Evolutionary conservation across 768 basidiomycete genomes (phyloP), one percentile per base, ranked within the genome.

Genomic region (Hysterangium stoloniferum): DNA sequence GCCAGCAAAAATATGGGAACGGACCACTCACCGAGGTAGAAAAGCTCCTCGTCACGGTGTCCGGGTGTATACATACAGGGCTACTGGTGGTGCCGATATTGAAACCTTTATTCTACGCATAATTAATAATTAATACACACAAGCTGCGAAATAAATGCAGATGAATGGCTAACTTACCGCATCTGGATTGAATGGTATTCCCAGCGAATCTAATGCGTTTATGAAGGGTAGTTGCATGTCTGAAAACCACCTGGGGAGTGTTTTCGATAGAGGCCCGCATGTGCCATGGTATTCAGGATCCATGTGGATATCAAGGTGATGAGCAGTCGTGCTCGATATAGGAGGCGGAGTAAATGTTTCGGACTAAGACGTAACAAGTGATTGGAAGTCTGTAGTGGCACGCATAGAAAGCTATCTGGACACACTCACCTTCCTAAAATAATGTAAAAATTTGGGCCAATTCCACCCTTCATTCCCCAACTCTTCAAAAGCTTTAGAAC

Each of bases 1-100:
- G n/a, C n/a, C 53, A 54, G 55, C 4, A 53, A 53, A 19, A 56
- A 58, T 22, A 59, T 38, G n/a, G 60, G 59, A n/a, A 61, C 58
- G 33, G 61, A n/a, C 54, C 20, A 34, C 54, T 13, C 45, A 60
- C 61, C n/a, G 56, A 54, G 1, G 59, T 58, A 34, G 61, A 56
- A 8, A 56, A 57, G 33, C 56, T 54, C 2, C 61, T 55, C 13
- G 47, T 56, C 1, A 27, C 44, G 12, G 17, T 28, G 15, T 53
- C 35, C 13, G 52, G 54, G 36, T 61, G 54, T 17, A 62, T 54
- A 4, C 59, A 32, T 6, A 28, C 42, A n/a, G 33, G 40, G 29
- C 47, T 52, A 6, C 51, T 15, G 55, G 54, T 59, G 15, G 44
- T 22, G 12, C 61, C 61, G 17, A 48, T 29, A 22, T 58, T 57